Evolutionary conservation across 371 early-diverging fungal genomes (phyloP).

Genomic region (Blyttiomyces sp.): DNA sequence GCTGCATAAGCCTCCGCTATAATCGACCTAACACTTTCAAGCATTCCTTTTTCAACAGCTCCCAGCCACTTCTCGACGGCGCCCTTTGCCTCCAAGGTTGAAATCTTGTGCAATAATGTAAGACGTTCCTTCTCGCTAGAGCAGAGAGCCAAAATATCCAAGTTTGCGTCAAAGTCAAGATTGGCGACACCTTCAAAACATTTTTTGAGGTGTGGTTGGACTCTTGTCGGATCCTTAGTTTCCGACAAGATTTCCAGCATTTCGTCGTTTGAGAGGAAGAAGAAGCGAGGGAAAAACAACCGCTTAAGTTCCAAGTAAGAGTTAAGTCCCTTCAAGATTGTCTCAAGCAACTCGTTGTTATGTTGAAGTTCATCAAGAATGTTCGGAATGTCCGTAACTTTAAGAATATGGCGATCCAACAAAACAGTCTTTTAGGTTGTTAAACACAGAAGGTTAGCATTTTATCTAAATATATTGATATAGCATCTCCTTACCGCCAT

Average conservation of each 20-base stretch:
- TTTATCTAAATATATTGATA: background rate
- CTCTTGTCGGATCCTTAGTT: constrained; percentile 56
- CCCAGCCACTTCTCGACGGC: constrained; percentile 54
- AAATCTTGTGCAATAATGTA: constrained; percentile 38
- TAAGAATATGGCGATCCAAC: constrained; percentile 46
- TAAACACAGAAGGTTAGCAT: background rate
- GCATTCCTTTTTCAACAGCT: constrained; percentile 47
- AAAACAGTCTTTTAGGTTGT: constrained; percentile 31
- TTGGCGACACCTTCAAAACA: constrained; percentile 57
- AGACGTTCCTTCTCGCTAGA: constrained; percentile 53
- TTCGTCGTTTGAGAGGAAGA: constrained; percentile 62
- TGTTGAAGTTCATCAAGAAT: constrained; percentile 48
- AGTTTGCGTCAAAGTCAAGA: constrained; percentile 49
- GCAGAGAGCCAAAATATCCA: constrained; percentile 48
- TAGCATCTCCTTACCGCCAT: constrained; percentile 36
- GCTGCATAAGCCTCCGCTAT: constrained; percentile 45
- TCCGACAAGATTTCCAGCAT: constrained; percentile 60
- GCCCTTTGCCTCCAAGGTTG: constrained; percentile 53
- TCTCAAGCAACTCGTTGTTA: constrained; percentile 46
- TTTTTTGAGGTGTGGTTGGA: constrained; percentile 59
- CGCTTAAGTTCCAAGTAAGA: constrained; percentile 56
- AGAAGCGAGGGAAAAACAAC: constrained; percentile 55
- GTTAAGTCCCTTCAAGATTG: constrained; percentile 55
- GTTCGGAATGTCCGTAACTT: constrained; percentile 51
- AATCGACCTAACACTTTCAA: constrained; percentile 43